Evolutionary conservation across 257 asterid species (phyloP).

Genomic region (Solanum pinnatisectum): DNA sequence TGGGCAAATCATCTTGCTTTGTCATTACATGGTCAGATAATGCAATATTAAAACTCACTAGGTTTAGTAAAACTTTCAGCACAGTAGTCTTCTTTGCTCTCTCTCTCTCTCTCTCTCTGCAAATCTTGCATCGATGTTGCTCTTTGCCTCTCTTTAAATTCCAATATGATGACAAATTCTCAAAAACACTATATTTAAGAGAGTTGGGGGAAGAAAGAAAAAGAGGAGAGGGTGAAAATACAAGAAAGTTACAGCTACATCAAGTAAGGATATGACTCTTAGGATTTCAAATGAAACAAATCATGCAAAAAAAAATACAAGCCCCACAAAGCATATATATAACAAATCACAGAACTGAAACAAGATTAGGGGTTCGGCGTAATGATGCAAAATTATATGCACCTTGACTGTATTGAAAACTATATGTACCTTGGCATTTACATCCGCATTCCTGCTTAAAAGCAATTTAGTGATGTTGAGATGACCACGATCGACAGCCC

Average conservation of each 20-base stretch:
- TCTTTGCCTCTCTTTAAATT: not conserved
- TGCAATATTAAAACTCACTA: not conserved
- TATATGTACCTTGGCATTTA: constrained; percentile 63
- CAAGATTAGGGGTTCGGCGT: not conserved
- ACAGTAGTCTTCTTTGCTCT: not conserved
- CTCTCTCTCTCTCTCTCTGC: not conserved
- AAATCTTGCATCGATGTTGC: not conserved
- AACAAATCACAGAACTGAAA: not conserved
- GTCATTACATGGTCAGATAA: not conserved
- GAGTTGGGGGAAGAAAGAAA: not conserved
- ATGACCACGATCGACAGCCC: constrained; percentile 99
- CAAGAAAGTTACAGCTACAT: not conserved
- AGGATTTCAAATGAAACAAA: not conserved
- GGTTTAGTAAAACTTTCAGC: not conserved
- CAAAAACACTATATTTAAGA: not conserved
- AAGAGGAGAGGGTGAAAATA: not conserved
- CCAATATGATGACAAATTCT: not conserved
- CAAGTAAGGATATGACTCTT: not conserved
- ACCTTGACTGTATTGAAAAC: constrained; percentile 40
- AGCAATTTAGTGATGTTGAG: constrained; percentile 46
- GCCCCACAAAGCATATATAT: not conserved
- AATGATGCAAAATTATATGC: not conserved
- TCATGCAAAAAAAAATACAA: not conserved
- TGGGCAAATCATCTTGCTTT: not conserved
- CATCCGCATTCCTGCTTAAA: constrained; percentile 63